A percentile compares a stretch with the other conserved stretches of the same genome.
Evolutionary conservation across 1,284 basidiomycete species (phyloP).

Genomic region (Puccinia sorghi): DNA sequence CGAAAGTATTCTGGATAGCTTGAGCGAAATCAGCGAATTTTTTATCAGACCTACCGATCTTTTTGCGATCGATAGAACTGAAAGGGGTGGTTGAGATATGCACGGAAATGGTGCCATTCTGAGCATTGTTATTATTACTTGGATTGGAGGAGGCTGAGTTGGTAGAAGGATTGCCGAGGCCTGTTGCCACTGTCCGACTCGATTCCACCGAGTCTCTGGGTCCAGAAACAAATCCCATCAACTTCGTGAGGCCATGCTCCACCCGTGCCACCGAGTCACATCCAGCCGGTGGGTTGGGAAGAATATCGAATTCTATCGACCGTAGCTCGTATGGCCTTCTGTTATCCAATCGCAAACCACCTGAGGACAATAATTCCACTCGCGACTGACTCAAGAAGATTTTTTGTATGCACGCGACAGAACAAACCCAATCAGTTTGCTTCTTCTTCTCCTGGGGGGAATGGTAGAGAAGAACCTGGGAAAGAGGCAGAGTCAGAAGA

Average conservation of each 20-base stretch:
- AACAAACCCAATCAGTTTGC: neutral
- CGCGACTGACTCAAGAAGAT: slow-evolving; percentile 9
- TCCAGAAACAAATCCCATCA: slow-evolving; percentile 82
- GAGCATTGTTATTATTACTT: slow-evolving; percentile 55
- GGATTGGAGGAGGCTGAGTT: slow-evolving; percentile 61
- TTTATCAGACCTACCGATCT: slow-evolving; percentile 79
- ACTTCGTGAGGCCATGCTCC: slow-evolving; percentile 85
- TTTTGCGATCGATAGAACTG: slow-evolving; percentile 74
- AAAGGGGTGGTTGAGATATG: slow-evolving; percentile 82
- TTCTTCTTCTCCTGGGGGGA: neutral
- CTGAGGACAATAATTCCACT: slow-evolving; percentile 39
- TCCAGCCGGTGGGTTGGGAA: slow-evolving; percentile 68
- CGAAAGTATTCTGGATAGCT: slow-evolving; percentile 87
- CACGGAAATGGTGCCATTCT: slow-evolving; percentile 79
- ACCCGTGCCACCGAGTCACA: slow-evolving; percentile 72
- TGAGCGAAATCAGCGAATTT: slow-evolving; percentile 82
- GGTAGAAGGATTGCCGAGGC: slow-evolving; percentile 68
- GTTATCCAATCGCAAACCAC: slow-evolving; percentile 76
- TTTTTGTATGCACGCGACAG: neutral
- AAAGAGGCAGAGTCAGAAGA: too few species aligned
- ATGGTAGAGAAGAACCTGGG: too few species aligned
- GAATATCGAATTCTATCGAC: slow-evolving; percentile 74
- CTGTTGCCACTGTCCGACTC: slow-evolving; percentile 55
- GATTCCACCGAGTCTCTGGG: slow-evolving; percentile 71
- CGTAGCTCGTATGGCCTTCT: slow-evolving; percentile 86